Conservation (phyloP, 768 basidiomycete genomes). For the Mycena venus region DNA sequence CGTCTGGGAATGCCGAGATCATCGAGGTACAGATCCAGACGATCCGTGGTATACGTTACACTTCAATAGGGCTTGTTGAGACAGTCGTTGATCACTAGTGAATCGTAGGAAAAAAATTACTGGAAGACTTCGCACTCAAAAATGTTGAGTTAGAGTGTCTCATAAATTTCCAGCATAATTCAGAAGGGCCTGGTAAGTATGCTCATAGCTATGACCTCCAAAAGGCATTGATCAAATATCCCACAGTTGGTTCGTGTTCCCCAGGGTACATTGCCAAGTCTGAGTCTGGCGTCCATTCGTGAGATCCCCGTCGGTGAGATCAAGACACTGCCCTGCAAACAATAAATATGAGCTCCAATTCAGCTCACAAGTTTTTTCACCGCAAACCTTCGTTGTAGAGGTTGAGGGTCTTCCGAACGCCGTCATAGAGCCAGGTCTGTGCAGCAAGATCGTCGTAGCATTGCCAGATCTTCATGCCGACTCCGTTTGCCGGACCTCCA, state of each 20-base stretch:
- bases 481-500: slow-evolving; percentile 35
- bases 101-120: background rate
- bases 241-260: no score
- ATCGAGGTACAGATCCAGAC: background rate
- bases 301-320: slow-evolving; percentile 37
- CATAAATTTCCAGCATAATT: background rate
- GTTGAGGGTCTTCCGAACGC: slow-evolving; percentile 26
- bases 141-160: background rate
- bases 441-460: slow-evolving; percentile 35
- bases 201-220: background rate
- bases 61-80: background rate
- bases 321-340: slow-evolving; percentile 36
- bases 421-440: slow-evolving; percentile 36
- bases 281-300: slow-evolving; percentile 35
- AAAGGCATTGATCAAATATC: background rate
- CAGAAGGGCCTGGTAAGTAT: background rate
- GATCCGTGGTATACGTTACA: background rate
- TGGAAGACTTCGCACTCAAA: background rate
- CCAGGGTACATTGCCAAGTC: slow-evolving; percentile 28
- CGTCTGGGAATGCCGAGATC: background rate
- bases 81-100: background rate
- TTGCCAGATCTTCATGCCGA: slow-evolving; percentile 41
- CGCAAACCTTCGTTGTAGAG: slow-evolving; percentile 11
- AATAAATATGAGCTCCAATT: background rate
- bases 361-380: background rate